phyloP scores from a whole-genome alignment of 2,329 filamentous ascomycete genomes.

The Colletotrichum falcatum region DNA sequence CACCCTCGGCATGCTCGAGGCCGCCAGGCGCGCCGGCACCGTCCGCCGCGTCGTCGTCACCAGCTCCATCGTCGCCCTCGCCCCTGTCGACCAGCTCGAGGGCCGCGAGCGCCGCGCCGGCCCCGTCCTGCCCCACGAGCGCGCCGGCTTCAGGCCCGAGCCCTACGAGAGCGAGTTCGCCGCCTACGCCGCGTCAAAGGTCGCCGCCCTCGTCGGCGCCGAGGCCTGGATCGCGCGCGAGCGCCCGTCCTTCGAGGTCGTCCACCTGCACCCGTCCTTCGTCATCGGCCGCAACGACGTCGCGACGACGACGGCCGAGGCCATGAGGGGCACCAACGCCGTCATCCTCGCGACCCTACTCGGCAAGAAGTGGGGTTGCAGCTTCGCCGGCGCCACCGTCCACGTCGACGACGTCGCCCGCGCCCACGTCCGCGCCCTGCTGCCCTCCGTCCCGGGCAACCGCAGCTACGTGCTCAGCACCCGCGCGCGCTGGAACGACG shows the following conservation, averaged over 20 bases:
- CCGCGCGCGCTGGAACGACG: slow-evolving; percentile 51
- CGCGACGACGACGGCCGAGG: slow-evolving; percentile 45
- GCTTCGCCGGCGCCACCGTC: slow-evolving; percentile 48
- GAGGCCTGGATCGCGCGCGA: slow-evolving; percentile 50
- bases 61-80: slow-evolving; percentile 59
- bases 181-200: slow-evolving; percentile 54
- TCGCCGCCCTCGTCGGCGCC: slow-evolving; percentile 48
- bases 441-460: slow-evolving; percentile 48
- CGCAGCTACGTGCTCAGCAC: slow-evolving; percentile 48
- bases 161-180: slow-evolving; percentile 45
- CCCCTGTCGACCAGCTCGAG: slow-evolving; percentile 33
- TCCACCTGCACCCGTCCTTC: slow-evolving; percentile 53
- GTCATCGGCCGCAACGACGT: slow-evolving; percentile 53
- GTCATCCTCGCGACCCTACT: slow-evolving; percentile 50
- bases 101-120: slow-evolving; percentile 17
- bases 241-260: slow-evolving; percentile 51
- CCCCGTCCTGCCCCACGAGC: slow-evolving; percentile 18
- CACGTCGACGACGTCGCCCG: slow-evolving; percentile 54
- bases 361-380: slow-evolving; percentile 45
- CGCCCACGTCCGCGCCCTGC: slow-evolving; percentile 53
- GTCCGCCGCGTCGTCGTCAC: slow-evolving; percentile 61
- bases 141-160: slow-evolving; percentile 32
- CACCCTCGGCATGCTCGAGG: slow-evolving; percentile 62
- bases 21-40: slow-evolving; percentile 52
- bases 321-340: slow-evolving; percentile 51